Base-by-base conservation (phyloP, 306 rosid species). In the Fragaria iinumae region DNA sequence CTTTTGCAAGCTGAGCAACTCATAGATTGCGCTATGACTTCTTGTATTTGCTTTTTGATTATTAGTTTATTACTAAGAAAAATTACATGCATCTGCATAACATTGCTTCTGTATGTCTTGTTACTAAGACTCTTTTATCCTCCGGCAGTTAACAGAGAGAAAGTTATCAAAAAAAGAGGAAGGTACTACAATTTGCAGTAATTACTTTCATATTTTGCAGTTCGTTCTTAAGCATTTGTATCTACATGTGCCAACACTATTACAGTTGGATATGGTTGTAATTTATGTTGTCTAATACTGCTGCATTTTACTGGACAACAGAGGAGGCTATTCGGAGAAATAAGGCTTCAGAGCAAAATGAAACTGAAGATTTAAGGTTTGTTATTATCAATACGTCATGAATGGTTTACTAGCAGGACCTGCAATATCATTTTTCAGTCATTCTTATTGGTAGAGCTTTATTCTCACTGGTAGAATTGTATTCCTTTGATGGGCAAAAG, bases 291-390 rank as follows among this genome's bases (percentile, higher is more conserved):
- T 3, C 49, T 75, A 66, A 79, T 79, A 78, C 45, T 80, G 74
- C 27, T 85, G 75, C 69, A 66, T 83, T 78, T 83, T 82, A 76
- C 79, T 77, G 63, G 74, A 49, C 27, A 72, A 86, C 90, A 94
- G 97, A 92, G 78, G 97, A 95, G 83, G 97, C 90, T 81, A 80
- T 87, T 64, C 89, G 93, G 55, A 95, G 99, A 84, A 85, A 85
- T 65, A 81, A 80, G 25, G 98, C 96, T 50, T 71, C 81, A 68
- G 95, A 91, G 89, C 60, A 14, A 76, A 20, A 88, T 86, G 97
- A 77, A 41, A 52, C 83, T 20, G 79, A 43, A 11, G 20, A 63
- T 80, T 81, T 92, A 80, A 94, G 98, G 98, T 93, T 68, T 80
- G 83, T 78, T 73, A 62, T 55, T 82, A 43, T 56, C 52, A n/a